phyloP scores from a whole-genome alignment of 2,329 filamentous ascomycete genomes.

The Conoideocrella luteorostrata region DNA sequence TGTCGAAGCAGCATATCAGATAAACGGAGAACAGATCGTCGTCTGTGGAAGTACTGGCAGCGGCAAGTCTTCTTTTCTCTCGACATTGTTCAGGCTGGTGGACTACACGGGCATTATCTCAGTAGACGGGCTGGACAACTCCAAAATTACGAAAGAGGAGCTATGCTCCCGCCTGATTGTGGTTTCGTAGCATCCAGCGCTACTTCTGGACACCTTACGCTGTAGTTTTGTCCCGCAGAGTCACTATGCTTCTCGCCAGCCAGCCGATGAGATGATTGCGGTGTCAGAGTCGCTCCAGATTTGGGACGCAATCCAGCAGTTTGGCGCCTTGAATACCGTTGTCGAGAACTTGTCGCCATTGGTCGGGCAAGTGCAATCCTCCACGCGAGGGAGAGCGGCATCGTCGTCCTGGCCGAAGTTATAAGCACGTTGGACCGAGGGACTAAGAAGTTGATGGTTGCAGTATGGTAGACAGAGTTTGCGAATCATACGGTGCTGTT shows the following conservation, averaged over 20 bases:
- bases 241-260: neutral
- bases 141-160: too few relatives aligned
- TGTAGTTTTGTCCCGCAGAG: neutral
- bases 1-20: too few relatives aligned
- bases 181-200: too few relatives aligned
- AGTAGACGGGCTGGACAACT: too few relatives aligned
- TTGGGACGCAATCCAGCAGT: neutral
- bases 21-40: too few relatives aligned
- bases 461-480: neutral
- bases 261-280: neutral
- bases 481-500: neutral
- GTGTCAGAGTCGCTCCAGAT: neutral
- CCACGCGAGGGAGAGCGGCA: too few relatives aligned
- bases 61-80: too few relatives aligned
- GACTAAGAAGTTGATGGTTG: neutral
- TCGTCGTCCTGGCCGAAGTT: neutral
- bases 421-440: neutral
- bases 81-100: too few relatives aligned
- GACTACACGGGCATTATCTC: too few relatives aligned
- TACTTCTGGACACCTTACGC: too few relatives aligned
- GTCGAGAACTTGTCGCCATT: neutral
- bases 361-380: neutral
- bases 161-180: too few relatives aligned
- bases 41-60: too few relatives aligned
- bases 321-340: neutral